Evolutionary conservation across 257 asterid species (phyloP), one percentile per base, ranked within the genome.

Genomic region (Scutellaria baicalensis): DNA sequence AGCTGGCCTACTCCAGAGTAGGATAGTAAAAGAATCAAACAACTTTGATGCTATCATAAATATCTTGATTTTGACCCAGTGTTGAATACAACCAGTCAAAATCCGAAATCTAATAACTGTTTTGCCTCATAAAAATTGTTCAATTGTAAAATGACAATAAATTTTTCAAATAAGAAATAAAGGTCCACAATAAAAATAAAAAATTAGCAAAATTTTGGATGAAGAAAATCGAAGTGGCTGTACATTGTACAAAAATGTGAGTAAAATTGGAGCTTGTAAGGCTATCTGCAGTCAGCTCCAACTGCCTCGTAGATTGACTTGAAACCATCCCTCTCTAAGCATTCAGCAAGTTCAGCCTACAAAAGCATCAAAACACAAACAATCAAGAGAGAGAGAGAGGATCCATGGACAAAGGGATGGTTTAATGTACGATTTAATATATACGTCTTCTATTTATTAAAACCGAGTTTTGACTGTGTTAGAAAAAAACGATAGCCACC

Each of bases 241-340:
- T 58, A 77, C 78, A 74, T 12, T 27, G 66, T n/a, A 69, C 62
- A n/a, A 38, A 70, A 64, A 71, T 70, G 16, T 10, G 56, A 66
- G 76, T 23, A 69, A 69, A 35, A 45, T 10, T 49, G 1, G 54
- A 43, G 63, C 73, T 56, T 43, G 2, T 11, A 9, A 33, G 61
- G 78, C 79, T 83, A 86, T 82, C 96, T 84, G 87, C 88, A 90
- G 71, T 89, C 97, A 44, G 90, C 96, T 52, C 97, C 97, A 69
- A 89, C 80, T 8, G 99, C 97, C 75, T 94, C 96, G 20, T 80
- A 75, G 59, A 94, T 66, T 13, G 96, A 86, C 82, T 89, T 91
- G 83, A 71, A 94, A 59, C 96, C 96, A 44, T 88, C 97, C 79
- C 88, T 89, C 70, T 89, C 95, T 57, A 94, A 85, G 70, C 97